Conservation (phyloP, 2,329 filamentous ascomycete genomes). For the Fusarium odoratissimum region DNA sequence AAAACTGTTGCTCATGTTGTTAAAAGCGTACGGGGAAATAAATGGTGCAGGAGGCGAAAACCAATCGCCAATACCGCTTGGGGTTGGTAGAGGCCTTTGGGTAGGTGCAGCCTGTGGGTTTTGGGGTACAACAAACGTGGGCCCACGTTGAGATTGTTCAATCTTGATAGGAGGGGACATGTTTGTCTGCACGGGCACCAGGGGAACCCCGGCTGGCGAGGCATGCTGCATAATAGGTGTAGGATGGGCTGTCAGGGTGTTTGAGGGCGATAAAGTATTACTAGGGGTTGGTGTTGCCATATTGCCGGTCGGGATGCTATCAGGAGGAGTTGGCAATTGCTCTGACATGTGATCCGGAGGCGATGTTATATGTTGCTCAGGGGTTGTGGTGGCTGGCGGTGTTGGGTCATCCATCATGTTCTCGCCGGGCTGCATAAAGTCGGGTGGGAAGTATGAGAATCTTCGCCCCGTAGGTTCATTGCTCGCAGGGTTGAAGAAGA, state of each 20-base stretch:
- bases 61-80: conserved; percentile 61
- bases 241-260: conserved; percentile 48
- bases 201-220: conserved; percentile 41
- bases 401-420: conserved; percentile 50
- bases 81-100: conserved; percentile 58
- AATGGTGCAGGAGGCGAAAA: conserved; percentile 65
- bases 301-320: conserved; percentile 51
- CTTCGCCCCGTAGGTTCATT: conserved; percentile 66
- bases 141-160: conserved; percentile 42
- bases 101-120: conserved; percentile 52
- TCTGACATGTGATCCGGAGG: conserved; percentile 47
- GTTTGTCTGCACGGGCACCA: conserved; percentile 43
- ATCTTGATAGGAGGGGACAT: conserved; percentile 50
- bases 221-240: conserved; percentile 45
- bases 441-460: conserved; percentile 74
- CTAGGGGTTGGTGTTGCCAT: conserved; percentile 48
- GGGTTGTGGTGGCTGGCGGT: conserved; percentile 48
- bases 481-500: conserved; percentile 69
- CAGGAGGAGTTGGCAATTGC: conserved; percentile 58
- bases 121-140: conserved; percentile 56
- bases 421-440: conserved; percentile 54
- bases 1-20: conserved; percentile 54
- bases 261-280: conserved; percentile 54
- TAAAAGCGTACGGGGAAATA: conserved; percentile 64
- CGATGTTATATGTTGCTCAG: conserved; percentile 46